Evolutionary conservation across 306 rosid species (phyloP).

Genomic region (Pyrus communis): DNA sequence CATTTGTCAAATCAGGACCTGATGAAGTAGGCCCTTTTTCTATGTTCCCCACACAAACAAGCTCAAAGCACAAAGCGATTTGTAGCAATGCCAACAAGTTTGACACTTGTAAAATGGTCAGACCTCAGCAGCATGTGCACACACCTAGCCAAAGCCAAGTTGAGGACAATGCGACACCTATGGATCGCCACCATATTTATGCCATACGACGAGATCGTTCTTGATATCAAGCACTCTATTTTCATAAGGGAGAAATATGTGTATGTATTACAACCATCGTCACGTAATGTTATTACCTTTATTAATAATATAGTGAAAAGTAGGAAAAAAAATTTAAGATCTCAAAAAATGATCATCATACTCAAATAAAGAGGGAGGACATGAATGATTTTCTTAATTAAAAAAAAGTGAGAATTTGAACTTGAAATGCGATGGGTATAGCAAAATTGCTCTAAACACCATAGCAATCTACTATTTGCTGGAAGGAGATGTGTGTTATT

Average conservation of each 20-base stretch:
- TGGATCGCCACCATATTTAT: not conserved
- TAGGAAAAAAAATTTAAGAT: not conserved
- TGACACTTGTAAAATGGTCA: constrained; percentile 1
- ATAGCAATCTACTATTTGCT: not conserved
- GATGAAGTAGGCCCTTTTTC: not conserved
- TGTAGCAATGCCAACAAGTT: not conserved
- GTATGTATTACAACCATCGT: too few species aligned
- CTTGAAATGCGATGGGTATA: not conserved
- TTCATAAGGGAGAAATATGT: not conserved
- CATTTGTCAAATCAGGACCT: not conserved
- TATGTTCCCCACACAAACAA: not conserved
- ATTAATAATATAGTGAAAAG: too few species aligned
- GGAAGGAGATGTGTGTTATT: not conserved
- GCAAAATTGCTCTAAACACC: too few species aligned
- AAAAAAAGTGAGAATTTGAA: not conserved
- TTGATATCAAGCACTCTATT: not conserved
- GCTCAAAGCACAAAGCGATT: not conserved
- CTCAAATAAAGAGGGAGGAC: not conserved
- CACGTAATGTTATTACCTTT: too few species aligned
- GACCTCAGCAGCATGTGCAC: constrained; percentile 2
- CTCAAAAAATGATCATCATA: too few species aligned
- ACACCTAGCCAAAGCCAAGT: not conserved
- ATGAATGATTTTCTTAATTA: not conserved
- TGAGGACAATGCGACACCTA: not conserved
- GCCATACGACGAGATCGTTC: not conserved